Percentiles rank a stretch among this genome's conserved stretches.
These are phyloP conservation scores for Henckelia pumila DNA, from an alignment of 257 asterid species.

Conservation along the genomic window DNA sequence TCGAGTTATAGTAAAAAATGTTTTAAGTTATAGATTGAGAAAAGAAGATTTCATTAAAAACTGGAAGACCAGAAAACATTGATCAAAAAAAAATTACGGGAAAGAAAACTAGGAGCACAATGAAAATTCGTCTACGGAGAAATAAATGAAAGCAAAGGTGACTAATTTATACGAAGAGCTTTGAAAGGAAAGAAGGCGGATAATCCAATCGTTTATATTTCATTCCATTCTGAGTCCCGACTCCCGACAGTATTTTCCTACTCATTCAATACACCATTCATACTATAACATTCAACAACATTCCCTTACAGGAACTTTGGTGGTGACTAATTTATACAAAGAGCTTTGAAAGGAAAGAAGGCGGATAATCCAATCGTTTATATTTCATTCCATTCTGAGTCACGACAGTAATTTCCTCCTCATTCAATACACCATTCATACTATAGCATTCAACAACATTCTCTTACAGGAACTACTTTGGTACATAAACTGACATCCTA, in stretches of 20 bases:
- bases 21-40: background rate
- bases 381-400: background rate
- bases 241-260: background rate
- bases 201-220: background rate
- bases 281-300: no score
- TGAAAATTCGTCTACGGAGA: background rate
- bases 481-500: background rate
- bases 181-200: background rate
- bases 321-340: background rate
- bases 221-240: background rate
- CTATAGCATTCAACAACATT: background rate
- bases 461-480: background rate
- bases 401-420: background rate
- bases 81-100: background rate
- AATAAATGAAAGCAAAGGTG: background rate
- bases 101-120: no score
- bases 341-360: background rate
- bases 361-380: conserved; percentile 1
- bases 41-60: background rate
- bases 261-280: background rate
- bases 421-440: background rate
- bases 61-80: background rate
- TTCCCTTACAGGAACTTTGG: no score
- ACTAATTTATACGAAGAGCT: background rate
- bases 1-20: conserved; percentile 8